phyloP scores from a whole-genome alignment of 495 filamentous ascomycete species.

The Chaetomium cochliodes region DNA sequence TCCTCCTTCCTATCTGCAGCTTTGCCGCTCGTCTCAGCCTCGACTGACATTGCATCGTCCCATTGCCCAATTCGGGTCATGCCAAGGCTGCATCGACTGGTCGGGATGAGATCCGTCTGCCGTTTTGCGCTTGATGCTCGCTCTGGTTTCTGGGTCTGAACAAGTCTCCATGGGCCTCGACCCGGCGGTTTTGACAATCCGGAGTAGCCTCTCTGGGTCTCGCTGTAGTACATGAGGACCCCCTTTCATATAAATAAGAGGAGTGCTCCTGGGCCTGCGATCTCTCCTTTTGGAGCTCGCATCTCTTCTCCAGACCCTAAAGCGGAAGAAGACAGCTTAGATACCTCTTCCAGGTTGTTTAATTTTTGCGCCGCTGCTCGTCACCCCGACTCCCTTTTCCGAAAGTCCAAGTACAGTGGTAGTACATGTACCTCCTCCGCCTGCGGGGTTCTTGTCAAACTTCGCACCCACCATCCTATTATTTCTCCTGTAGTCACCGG shows the following conservation, averaged over 20 bases:
- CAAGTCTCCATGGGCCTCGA: not conserved
- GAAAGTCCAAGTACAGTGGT: not conserved
- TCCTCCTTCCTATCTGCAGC: not conserved
- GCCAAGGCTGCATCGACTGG: slow-evolving; percentile 24
- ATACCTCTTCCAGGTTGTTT: not conserved
- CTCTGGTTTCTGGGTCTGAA: not conserved
- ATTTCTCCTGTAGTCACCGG: slow-evolving; percentile 3
- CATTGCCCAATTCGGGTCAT: slow-evolving; percentile 25
- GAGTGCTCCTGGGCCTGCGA: too few species aligned
- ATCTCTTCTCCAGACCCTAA: not conserved
- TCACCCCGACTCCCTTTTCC: not conserved
- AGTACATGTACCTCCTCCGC: not conserved
- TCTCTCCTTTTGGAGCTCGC: too few species aligned
- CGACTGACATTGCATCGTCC: slow-evolving; percentile 19
- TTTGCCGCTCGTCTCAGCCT: slow-evolving; percentile 9
- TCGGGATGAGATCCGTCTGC: slow-evolving; percentile 18
- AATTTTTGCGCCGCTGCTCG: not conserved
- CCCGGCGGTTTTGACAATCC: not conserved
- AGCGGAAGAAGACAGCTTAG: not conserved
- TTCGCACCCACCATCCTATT: slow-evolving; percentile 7
- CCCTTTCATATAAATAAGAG: too few species aligned
- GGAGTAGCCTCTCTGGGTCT: too few species aligned
- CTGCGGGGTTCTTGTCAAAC: slow-evolving; percentile 20
- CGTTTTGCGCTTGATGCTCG: not conserved
- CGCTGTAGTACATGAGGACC: too few species aligned